Percentiles rank a stretch among this genome's conserved stretches.
Evolutionary conservation across 2,329 filamentous ascomycete species (phyloP).

Genomic region (Microdochium bolleyi): DNA sequence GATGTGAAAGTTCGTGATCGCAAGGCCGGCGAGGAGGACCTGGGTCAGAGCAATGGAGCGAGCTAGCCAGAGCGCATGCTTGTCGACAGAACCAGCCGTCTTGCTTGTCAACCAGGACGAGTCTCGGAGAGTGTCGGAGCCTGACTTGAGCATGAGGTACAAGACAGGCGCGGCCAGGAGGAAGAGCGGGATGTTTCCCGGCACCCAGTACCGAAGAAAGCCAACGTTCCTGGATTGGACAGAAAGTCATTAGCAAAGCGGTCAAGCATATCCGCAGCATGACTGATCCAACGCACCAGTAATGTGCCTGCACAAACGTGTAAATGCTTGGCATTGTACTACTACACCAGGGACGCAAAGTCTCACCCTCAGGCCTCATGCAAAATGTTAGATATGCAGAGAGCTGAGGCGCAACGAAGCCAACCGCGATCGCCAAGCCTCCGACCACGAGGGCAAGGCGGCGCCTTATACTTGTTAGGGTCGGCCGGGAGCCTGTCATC

Average conservation of each 20-base stretch:
- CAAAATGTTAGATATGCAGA: conserved; percentile 72
- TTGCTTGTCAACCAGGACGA: conserved; percentile 3
- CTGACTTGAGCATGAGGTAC: conserved; percentile 56
- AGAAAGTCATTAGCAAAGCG: conserved; percentile 1
- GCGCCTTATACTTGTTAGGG: conserved; percentile 35
- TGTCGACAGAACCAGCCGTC: background rate
- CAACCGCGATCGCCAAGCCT: conserved; percentile 59
- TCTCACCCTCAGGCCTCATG: conserved; percentile 16
- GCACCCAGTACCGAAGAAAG: conserved; percentile 83
- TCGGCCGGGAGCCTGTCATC: conserved; percentile 19
- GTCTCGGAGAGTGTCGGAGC: conserved; percentile 26
- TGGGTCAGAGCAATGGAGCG: conserved; percentile 64
- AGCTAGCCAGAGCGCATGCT: conserved; percentile 22
- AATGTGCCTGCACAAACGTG: conserved; percentile 77
- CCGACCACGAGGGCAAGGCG: conserved; percentile 54
- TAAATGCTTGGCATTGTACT: conserved; percentile 78
- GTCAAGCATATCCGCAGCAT: background rate
- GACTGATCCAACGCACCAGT: conserved; percentile 61
- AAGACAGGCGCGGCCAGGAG: conserved; percentile 74
- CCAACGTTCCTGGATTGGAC: conserved; percentile 64
- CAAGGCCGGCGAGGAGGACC: conserved; percentile 60
- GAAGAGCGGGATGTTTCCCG: conserved; percentile 82
- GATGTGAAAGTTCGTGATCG: conserved; percentile 78
- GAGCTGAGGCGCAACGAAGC: conserved; percentile 64
- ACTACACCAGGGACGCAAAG: conserved; percentile 65